Evolutionary conservation across 371 early-diverging fungal genomes (phyloP), one percentile per base, ranked within the genome.

Genomic region (Coemansia sp.): DNA sequence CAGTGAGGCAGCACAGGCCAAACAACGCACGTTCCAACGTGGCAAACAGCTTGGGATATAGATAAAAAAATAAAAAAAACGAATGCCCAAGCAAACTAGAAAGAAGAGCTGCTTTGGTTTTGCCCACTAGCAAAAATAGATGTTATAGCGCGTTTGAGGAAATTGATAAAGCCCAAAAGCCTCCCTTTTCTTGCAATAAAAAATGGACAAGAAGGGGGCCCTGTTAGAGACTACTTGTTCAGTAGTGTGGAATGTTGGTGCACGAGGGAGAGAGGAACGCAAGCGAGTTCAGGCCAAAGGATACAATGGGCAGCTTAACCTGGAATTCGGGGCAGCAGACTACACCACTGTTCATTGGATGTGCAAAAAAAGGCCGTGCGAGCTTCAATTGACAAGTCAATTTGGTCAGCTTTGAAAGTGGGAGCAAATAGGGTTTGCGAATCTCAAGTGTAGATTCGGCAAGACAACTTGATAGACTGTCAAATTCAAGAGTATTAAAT

Each of bases 241-340:
- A 62, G 47, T 53, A 52, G 45, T 7, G 34, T 47, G 60, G 29
- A 58, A 66, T 66, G 66, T 66, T 66, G 26, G 66, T 66, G 66
- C 66, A 66, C 34, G 58, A 58, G 51, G 75, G 75, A 26, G 75
- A 74, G 51, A 74, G 67, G 61, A 74, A 74, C 45, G 70, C 66
- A 52, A 45, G 61, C 50, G 75, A 71, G 75, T 74, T 66, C 64
- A 47, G 75, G 69, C 75, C 67, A 51, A 74, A 74, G 50, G 75
- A 69, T 18, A 63, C 71, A 42, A 57, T 54, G 31, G 72, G 64
- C 63, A 72, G 67, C 66, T 57, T 67, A 58, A 63, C 62, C 75
- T 66, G 70, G 48, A 59, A 37, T 71, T 54, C 52, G 63, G 55
- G 63, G 71, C 75, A 75, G 75, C 67, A 71, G 60, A 55, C 40